A percentile compares a stretch with the other conserved stretches of the same genome.
These are phyloP conservation scores for Globisporangium spinosum DNA, from an alignment of 352 stramenopile species.

Conservation along the genomic window DNA sequence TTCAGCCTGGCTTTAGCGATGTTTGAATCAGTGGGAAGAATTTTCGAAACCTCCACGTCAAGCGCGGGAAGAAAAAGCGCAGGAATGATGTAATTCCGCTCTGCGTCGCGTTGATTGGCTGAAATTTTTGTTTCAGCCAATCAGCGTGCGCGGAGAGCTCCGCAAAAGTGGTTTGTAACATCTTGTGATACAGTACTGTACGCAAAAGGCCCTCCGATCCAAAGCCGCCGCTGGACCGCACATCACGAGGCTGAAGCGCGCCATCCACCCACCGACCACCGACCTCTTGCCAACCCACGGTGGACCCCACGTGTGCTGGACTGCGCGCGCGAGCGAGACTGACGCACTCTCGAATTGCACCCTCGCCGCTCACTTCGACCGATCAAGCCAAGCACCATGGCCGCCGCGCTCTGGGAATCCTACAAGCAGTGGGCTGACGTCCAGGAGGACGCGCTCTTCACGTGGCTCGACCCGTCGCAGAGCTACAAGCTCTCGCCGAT, in stretches of 20 bases:
- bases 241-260: background rate
- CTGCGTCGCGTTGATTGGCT: background rate
- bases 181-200: slow-evolving; percentile 3
- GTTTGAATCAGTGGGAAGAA: background rate
- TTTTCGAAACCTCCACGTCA: slow-evolving; percentile 4
- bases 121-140: slow-evolving; percentile 4
- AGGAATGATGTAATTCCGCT: slow-evolving; percentile 20
- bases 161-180: background rate
- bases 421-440: slow-evolving; percentile 63
- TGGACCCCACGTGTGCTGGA: slow-evolving; percentile 14
- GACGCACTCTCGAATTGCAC: slow-evolving; percentile 18
- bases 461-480: slow-evolving; percentile 42
- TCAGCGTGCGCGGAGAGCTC: background rate
- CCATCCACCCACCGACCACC: background rate
- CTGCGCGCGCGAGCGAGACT: background rate
- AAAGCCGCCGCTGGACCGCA: background rate
- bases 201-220: background rate
- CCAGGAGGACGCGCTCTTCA: slow-evolving; percentile 41
- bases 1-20: background rate
- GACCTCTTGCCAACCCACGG: background rate
- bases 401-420: slow-evolving; percentile 37
- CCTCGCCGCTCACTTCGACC: slow-evolving; percentile 16
- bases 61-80: slow-evolving; percentile 7
- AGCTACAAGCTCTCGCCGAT: slow-evolving; percentile 46
- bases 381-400: slow-evolving; percentile 24